Conservation (phyloP, 2,329 filamentous ascomycete species). For the Amylocarpus encephaloides region DNA sequence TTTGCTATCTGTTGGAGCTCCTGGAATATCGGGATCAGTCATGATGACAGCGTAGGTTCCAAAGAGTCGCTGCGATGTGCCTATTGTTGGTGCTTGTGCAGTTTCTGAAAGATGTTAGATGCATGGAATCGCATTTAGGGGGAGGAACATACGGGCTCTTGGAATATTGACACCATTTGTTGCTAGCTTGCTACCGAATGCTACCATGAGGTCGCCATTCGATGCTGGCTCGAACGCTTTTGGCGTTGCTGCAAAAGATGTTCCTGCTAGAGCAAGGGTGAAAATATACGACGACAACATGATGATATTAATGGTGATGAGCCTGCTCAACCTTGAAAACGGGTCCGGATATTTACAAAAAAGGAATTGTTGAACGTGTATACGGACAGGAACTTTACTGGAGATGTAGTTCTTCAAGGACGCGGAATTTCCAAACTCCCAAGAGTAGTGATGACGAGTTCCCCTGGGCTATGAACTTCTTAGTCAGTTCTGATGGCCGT, state of each 20-base stretch:
- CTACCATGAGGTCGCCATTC: conserved; percentile 21
- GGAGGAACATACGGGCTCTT: conserved; percentile 18
- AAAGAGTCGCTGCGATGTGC: conserved; percentile 16
- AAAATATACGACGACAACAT: conserved; percentile 22
- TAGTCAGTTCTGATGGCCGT: conserved; percentile 1
- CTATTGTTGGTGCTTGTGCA: conserved; percentile 18
- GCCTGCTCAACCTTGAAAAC: background rate
- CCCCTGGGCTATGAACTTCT: background rate
- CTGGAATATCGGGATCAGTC: conserved; percentile 28
- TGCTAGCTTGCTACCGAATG: conserved; percentile 21
- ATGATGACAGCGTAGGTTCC: conserved; percentile 29
- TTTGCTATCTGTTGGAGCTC: conserved; percentile 11
- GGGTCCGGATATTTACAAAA: background rate
- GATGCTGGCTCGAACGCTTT: conserved; percentile 23
- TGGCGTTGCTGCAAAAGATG: conserved; percentile 25
- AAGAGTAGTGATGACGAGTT: conserved; percentile 14
- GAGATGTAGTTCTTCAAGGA: background rate
- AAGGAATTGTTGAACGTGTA: background rate
- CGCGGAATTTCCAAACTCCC: conserved; percentile 11
- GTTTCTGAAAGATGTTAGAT: conserved; percentile 15
- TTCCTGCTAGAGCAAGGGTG: conserved; percentile 22
- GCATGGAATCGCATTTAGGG: background rate
- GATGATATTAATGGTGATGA: conserved; percentile 3
- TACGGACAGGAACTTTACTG: background rate
- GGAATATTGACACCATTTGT: conserved; percentile 22